These are phyloP conservation scores for Sisymbrium altissimum DNA, from an alignment of 345 rosid species.

Conservation along the genomic window DNA sequence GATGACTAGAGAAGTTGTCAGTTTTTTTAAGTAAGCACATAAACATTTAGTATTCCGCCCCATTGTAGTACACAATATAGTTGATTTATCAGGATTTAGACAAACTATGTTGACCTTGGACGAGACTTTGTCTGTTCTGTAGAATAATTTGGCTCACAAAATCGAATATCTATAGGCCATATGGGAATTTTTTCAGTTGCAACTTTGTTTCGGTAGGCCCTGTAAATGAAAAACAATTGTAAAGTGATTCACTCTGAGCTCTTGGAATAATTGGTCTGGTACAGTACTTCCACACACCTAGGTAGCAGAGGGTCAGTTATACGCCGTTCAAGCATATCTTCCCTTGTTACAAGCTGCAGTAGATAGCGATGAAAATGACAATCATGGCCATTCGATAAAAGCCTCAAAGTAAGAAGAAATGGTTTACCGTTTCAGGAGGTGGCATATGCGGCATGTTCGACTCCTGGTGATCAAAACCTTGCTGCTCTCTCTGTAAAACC, in stretches of 20 bases:
- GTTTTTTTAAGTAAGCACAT: neutral
- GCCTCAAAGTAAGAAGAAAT: conserved; percentile 11
- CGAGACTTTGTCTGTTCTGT: conserved; percentile 71
- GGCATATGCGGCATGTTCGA: conserved; percentile 64
- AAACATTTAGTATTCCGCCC: neutral
- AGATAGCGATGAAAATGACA: conserved; percentile 17
- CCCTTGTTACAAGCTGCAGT: conserved; percentile 76
- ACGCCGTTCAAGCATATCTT: conserved; percentile 64
- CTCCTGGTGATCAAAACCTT: conserved; percentile 68
- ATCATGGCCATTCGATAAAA: neutral
- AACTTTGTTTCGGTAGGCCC: conserved; percentile 77
- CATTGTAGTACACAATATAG: neutral
- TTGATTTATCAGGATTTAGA: neutral
- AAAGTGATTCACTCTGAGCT: conserved; percentile 10
- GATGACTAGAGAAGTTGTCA: neutral
- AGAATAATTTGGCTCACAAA: conserved; percentile 65
- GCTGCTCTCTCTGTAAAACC: conserved; percentile 54
- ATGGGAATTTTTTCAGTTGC: conserved; percentile 53
- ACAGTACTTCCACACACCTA: conserved; percentile 43
- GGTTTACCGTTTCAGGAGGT: conserved; percentile 65
- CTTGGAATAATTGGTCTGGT: neutral
- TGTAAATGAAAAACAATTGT: conserved; percentile 33
- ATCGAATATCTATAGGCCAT: conserved; percentile 86
- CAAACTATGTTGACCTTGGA: conserved; percentile 57
- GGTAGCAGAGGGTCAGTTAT: conserved; percentile 81